Base-by-base conservation (phyloP, 352 stramenopile genomes). In the Aphanomyces euteiches region DNA sequence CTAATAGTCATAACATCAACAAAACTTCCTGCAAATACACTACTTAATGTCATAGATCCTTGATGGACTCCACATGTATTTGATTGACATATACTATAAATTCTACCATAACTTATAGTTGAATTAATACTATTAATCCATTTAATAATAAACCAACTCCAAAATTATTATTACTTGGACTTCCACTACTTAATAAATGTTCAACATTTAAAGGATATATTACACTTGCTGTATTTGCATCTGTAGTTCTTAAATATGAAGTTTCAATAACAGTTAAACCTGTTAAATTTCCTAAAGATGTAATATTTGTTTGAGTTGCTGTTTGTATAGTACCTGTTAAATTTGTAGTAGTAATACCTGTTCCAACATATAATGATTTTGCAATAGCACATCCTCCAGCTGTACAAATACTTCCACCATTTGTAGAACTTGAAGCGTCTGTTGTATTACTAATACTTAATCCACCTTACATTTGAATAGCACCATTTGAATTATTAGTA, bases 401-500 rank as follows among this genome's bases (percentile, higher is more conserved):
- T 21, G 36, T 7, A 12, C 48, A 15, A 53, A 2, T 53, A 1
- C 1, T 53, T n/a, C 50, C 50, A 3, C 50, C 50, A 36, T 58
- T 58, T 2, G 50, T 58, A 3, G 15, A 37, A 36, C 50, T 58
- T 36, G 50, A 36, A 1, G 50, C 50, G 3, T 58, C 50, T 3
- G 50, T 58, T 36, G 50, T 3, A 58, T 58, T 58, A 36, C 50
- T 2, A 37, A 58, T 58, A 57, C 36, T 57, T 57, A 21, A 57
- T 58, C 19, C 19, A 36, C 50, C 50, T 58, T 1, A 17, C 2
- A 28, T 50, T 50, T 50, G n/a, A n/a, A n/a, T n/a, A n/a, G n/a
- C n/a, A n/a, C n/a, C n/a, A n/a, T n/a, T n/a, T n/a, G 43, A 50
- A 50, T 50, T n/a, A 57, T 57, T 57, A 57, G 48, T 57, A 19